Conservation (phyloP, 2,329 filamentous ascomycete species). For the Huntiella abstrusa region DNA sequence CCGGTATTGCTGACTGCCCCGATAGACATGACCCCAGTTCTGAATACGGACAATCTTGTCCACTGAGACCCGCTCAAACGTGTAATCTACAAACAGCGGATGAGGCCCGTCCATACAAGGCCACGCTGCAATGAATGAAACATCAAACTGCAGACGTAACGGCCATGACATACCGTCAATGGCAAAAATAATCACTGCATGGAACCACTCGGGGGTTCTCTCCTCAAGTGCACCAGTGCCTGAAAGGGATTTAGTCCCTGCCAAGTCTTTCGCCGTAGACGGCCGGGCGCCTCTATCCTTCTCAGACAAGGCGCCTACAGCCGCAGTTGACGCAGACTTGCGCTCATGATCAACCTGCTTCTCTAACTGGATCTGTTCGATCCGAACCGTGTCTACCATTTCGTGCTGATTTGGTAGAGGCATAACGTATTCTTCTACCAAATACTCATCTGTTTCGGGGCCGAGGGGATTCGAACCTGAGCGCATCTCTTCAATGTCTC, state of each 20-base stretch:
- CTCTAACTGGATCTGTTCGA: conserved; percentile 47
- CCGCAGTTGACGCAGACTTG: neutral
- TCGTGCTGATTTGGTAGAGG: conserved; percentile 37
- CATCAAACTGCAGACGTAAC: conserved; percentile 41
- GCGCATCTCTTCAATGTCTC: conserved; percentile 46
- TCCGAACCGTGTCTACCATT: conserved; percentile 44
- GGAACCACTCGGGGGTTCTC: conserved; percentile 28
- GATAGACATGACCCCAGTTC: conserved; percentile 41
- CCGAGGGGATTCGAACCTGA: conserved; percentile 52
- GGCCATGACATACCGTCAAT: conserved; percentile 46
- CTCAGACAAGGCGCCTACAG: conserved; percentile 12
- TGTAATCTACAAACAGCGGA: conserved; percentile 55
- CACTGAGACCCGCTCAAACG: conserved; percentile 36
- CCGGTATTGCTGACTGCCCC: conserved; percentile 11
- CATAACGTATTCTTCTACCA: conserved; percentile 45
- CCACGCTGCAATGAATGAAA: conserved; percentile 47
- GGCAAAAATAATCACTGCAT: conserved; percentile 44
- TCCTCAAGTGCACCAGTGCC: neutral
- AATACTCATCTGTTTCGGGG: conserved; percentile 40
- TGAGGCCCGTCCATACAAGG: conserved; percentile 46
- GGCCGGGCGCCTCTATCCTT: neutral
- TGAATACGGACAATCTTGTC: conserved; percentile 47
- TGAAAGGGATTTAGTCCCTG: neutral
- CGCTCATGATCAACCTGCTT: conserved; percentile 11
- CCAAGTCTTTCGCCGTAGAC: conserved; percentile 12